A percentile compares a stretch with the other conserved stretches of the same genome.
These are phyloP conservation scores for Arthrobotrys musiformis DNA, from an alignment of 2,329 filamentous ascomycete genomes.

Conservation along the genomic window DNA sequence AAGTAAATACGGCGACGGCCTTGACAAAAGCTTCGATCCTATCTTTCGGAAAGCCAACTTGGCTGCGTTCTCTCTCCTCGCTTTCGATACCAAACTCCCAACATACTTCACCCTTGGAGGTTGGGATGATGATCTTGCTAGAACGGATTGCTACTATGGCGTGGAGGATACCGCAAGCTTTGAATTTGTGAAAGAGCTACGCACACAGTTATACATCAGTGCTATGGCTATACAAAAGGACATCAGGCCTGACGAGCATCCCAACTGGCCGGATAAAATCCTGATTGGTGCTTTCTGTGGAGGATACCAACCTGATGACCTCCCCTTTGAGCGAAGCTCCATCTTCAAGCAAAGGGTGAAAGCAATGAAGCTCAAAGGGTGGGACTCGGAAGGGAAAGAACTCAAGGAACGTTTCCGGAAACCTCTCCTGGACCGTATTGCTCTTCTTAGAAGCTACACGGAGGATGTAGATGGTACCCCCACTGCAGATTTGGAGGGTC, in stretches of 20 bases:
- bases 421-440: not conserved
- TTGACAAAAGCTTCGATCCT: not conserved
- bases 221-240: not conserved
- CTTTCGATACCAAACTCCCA: not conserved
- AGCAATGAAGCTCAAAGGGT: slow-evolving; percentile 1
- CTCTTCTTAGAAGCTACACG: not conserved
- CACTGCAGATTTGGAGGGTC: not conserved
- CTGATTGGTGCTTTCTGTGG: slow-evolving; percentile 7
- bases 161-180: slow-evolving; percentile 7
- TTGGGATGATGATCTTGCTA: not conserved
- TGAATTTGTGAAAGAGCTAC: slow-evolving; percentile 5
- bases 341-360: slow-evolving; percentile 22
- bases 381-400: not conserved
- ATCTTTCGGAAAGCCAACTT: slow-evolving; percentile 45
- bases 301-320: not conserved
- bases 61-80: slow-evolving; percentile 1
- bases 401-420: not conserved
- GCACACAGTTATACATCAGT: slow-evolving; percentile 34
- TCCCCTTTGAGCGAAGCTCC: not conserved
- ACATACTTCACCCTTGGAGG: slow-evolving; percentile 13
- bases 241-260: not conserved
- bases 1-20: not conserved
- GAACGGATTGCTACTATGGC: not conserved
- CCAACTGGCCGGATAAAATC: slow-evolving; percentile 17
- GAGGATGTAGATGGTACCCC: not conserved